phyloP scores from a whole-genome alignment of 2,329 filamentous ascomycete genomes.

The Arthrobotrys pseudoclavata region DNA sequence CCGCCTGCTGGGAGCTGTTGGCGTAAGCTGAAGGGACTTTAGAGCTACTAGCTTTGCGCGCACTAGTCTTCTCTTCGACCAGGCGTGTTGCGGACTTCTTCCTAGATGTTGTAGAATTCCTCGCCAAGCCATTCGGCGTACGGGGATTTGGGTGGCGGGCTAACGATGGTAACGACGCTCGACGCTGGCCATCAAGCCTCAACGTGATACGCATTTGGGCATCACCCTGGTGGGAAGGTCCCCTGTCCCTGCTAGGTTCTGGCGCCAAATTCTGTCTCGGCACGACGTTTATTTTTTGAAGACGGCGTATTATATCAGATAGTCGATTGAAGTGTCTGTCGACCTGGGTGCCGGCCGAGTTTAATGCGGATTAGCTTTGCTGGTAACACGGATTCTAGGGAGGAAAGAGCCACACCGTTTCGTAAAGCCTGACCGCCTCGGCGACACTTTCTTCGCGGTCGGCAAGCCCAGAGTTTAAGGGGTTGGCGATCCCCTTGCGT shows the following conservation, averaged over 20 bases:
- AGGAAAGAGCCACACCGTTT: conserved; percentile 68
- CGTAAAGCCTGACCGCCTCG: conserved; percentile 75
- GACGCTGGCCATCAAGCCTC: conserved; percentile 60
- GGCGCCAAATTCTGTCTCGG: conserved; percentile 73
- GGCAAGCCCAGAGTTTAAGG: conserved; percentile 71
- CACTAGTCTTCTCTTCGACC: conserved; percentile 15
- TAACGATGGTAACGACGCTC: conserved; percentile 42
- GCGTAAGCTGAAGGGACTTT: conserved; percentile 27
- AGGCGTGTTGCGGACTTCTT: conserved; percentile 35
- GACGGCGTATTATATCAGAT: conserved; percentile 54
- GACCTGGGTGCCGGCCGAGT: conserved; percentile 64
- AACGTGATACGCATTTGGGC: conserved; percentile 62
- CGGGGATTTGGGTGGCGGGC: conserved; percentile 20
- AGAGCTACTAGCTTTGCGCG: background rate
- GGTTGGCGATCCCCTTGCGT: conserved; percentile 74
- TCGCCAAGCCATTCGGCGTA: background rate
- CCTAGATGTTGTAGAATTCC: conserved; percentile 18
- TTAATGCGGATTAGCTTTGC: background rate
- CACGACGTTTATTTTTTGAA: conserved; percentile 64
- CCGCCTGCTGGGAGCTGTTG: conserved; percentile 2
- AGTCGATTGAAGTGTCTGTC: conserved; percentile 74
- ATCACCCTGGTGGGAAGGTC: conserved; percentile 68
- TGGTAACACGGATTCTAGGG: background rate
- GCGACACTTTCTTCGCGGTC: conserved; percentile 74
- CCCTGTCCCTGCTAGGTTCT: conserved; percentile 75